phyloP scores from a whole-genome alignment of 768 basidiomycete genomes.

The Terana coerulea region DNA sequence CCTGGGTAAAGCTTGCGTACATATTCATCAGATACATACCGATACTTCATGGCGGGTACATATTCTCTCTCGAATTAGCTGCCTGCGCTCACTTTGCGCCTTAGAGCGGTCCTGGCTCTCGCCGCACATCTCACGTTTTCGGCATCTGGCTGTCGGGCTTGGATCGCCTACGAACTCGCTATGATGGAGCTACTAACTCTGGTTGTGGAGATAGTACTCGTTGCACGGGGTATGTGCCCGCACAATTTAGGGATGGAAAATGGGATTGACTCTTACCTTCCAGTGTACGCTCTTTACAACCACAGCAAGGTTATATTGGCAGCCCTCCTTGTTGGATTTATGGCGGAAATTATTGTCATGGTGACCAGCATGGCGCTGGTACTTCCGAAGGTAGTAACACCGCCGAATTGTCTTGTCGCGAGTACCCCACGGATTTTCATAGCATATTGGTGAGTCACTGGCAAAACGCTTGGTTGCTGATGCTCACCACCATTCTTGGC shows the following conservation, averaged over 20 bases:
- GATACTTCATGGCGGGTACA: neutral
- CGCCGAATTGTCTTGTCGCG: conserved; percentile 8
- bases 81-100: neutral
- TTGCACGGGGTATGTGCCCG: conserved; percentile 4
- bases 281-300: conserved; percentile 9
- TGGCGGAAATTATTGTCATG: conserved; percentile 7
- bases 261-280: too few species aligned
- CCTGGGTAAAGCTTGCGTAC: conserved; percentile 15
- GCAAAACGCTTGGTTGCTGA: too few species aligned
- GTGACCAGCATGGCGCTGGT: conserved; percentile 2
- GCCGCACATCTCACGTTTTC: neutral
- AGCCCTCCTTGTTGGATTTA: neutral
- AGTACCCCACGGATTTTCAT: conserved; percentile 6
- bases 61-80: neutral
- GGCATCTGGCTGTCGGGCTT: neutral
- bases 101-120: neutral
- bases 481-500: neutral
- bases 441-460: conserved; percentile 10
- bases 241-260: neutral
- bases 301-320: conserved; percentile 1
- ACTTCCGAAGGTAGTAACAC: conserved; percentile 1
- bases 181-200: conserved; percentile 5
- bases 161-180: conserved; percentile 2
- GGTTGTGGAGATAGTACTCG: neutral
- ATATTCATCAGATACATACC: conserved; percentile 14